Conservation (phyloP, 1,284 basidiomycete genomes). For the Ceratobasidium sp. region DNA sequence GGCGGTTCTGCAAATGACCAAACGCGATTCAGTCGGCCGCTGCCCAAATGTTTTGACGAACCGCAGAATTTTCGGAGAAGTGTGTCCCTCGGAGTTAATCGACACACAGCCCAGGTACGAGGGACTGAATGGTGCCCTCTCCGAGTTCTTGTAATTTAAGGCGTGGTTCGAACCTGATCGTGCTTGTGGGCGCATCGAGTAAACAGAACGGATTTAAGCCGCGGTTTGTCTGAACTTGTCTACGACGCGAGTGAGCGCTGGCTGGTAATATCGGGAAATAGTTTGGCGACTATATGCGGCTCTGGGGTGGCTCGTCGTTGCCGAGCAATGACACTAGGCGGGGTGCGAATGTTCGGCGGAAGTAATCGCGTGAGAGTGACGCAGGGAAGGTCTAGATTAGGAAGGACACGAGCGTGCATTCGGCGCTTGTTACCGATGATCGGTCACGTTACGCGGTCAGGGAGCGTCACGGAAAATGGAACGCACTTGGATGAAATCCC, state of each 20-base stretch:
- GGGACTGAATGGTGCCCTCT: constrained; percentile 20
- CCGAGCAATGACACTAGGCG: not conserved
- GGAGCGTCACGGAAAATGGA: constrained; percentile 6
- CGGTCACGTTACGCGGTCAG: constrained; percentile 1
- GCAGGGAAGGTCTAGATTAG: constrained; percentile 15
- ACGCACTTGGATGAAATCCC: not conserved
- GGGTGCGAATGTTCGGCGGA: constrained; percentile 22
- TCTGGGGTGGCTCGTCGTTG: not conserved
- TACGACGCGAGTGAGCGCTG: not conserved
- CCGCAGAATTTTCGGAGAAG: constrained; percentile 11
- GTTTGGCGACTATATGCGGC: constrained; percentile 15
- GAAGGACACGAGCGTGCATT: not conserved
- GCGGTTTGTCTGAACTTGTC: not conserved
- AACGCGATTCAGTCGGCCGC: not conserved
- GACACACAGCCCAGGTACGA: not conserved
- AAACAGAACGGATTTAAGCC: not conserved
- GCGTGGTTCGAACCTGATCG: not conserved
- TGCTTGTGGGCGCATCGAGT: not conserved
- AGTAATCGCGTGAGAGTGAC: constrained; percentile 1
- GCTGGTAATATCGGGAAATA: constrained; percentile 1
- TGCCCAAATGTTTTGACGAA: not conserved
- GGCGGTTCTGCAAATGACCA: constrained; percentile 1
- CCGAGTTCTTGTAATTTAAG: constrained; percentile 15
- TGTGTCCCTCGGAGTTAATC: constrained; percentile 7
- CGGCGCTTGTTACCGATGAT: constrained; percentile 18